These are phyloP conservation scores for Cyberlindnera meyerae DNA, from an alignment of 805 yeast species.

Conservation along the genomic window DNA sequence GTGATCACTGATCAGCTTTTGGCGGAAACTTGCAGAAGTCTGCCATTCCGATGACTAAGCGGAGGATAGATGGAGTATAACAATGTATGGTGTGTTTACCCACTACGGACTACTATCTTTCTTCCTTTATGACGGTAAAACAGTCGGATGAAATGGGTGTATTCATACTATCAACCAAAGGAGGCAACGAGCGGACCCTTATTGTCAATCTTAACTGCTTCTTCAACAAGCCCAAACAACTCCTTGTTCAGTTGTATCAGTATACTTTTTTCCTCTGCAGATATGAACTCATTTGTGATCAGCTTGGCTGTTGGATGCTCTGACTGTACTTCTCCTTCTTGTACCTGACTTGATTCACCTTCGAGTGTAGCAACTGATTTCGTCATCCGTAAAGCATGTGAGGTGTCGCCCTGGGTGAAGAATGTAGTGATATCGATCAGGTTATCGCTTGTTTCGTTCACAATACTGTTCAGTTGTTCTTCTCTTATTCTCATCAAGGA, in stretches of 20 bases:
- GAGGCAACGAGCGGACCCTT: constrained; percentile 21
- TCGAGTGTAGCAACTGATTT: constrained; percentile 15
- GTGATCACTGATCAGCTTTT: no score
- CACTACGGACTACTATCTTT: no score
- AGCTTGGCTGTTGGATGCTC: constrained; percentile 10
- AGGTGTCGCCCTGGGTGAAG: constrained; percentile 14
- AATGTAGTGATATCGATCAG: constrained; percentile 23
- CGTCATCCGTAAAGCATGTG: constrained; percentile 11
- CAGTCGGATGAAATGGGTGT: no score
- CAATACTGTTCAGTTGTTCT: constrained; percentile 41
- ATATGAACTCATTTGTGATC: constrained; percentile 9
- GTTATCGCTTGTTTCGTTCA: constrained; percentile 34
- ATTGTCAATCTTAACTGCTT: constrained; percentile 12
- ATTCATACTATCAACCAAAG: constrained; percentile 9
- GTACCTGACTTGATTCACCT: constrained; percentile 3
- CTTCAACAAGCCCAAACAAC: constrained; percentile 11
- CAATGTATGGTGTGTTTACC: no score
- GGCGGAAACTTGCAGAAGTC: no score
- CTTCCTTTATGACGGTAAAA: no score
- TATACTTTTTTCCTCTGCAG: constrained; percentile 14
- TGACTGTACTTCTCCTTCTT: constrained; percentile 1
- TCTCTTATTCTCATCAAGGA: constrained; percentile 32
- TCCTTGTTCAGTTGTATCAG: constrained; percentile 13
- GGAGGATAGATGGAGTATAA: no score
- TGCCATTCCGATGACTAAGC: no score